phyloP scores from a whole-genome alignment of 2,329 filamentous ascomycete genomes.

The Aspergillus pseudotamarii region DNA sequence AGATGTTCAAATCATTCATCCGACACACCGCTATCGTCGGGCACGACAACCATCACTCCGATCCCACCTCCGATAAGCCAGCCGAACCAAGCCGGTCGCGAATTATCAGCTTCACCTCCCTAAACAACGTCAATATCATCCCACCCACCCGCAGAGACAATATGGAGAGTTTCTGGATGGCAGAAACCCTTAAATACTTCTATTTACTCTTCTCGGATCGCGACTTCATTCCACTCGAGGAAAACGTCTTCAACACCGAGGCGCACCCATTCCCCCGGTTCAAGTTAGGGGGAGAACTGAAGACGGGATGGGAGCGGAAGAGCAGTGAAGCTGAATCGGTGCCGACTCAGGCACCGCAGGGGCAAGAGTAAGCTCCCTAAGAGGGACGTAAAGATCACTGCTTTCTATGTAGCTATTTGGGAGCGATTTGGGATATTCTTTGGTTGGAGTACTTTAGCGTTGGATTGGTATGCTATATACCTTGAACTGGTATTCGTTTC shows the following conservation, averaged over 20 bases:
- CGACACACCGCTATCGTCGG: slow-evolving; percentile 80
- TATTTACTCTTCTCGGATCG: slow-evolving; percentile 89
- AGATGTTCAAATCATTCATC: slow-evolving; percentile 93
- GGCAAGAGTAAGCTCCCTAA: background rate
- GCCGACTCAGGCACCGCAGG: background rate
- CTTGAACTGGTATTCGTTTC: background rate
- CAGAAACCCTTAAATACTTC: slow-evolving; percentile 97
- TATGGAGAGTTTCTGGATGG: slow-evolving; percentile 99
- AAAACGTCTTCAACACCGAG: slow-evolving; percentile 94
- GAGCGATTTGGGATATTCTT: background rate
- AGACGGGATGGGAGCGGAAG: slow-evolving; percentile 44
- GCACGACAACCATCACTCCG: slow-evolving; percentile 46
- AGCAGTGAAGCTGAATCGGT: slow-evolving; percentile 1
- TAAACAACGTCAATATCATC: slow-evolving; percentile 72
- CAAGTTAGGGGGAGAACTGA: slow-evolving; percentile 61
- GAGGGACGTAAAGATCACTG: background rate
- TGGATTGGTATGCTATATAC: background rate
- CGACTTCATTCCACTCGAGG: slow-evolving; percentile 79
- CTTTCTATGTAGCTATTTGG: background rate
- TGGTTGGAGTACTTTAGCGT: slow-evolving; percentile 1
- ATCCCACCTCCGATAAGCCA: slow-evolving; percentile 16
- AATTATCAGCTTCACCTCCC: slow-evolving; percentile 72
- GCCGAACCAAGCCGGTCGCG: slow-evolving; percentile 19
- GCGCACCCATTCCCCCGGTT: slow-evolving; percentile 89
- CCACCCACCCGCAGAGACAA: slow-evolving; percentile 77